Conservation (phyloP, 2,329 filamentous ascomycete genomes). For the Claviceps paspali region DNA sequence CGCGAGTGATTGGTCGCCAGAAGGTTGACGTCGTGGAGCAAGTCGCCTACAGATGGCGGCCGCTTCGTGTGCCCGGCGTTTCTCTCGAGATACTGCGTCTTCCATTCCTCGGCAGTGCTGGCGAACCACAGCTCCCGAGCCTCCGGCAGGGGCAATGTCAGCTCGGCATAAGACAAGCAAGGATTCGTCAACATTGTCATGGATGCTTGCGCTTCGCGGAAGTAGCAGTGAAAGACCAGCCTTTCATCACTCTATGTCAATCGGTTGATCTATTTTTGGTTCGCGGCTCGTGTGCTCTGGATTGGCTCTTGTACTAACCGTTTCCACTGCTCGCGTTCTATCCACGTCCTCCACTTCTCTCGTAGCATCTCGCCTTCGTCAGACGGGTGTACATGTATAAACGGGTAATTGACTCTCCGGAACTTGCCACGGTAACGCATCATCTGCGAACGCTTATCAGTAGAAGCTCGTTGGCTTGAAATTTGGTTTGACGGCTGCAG, state of each 20-base stretch:
- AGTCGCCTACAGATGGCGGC: conserved; percentile 37
- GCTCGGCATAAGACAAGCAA: conserved; percentile 52
- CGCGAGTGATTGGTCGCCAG: conserved; percentile 31
- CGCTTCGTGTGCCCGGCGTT: conserved; percentile 22
- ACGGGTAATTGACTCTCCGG: conserved; percentile 36
- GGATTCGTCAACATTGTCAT: conserved; percentile 51
- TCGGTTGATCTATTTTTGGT: background rate
- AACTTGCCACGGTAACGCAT: conserved; percentile 44
- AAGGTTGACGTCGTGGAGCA: conserved; percentile 40
- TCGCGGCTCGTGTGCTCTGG: background rate
- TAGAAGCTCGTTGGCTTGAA: background rate
- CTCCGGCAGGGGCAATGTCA: conserved; percentile 50
- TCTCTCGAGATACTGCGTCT: conserved; percentile 36
- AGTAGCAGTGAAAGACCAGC: conserved; percentile 48
- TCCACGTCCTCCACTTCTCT: conserved; percentile 51
- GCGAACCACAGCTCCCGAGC: conserved; percentile 51
- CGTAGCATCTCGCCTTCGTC: conserved; percentile 44
- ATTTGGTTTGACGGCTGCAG: no score
- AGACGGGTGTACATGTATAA: conserved; percentile 31
- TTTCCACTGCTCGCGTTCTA: conserved; percentile 50
- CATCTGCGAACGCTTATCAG: conserved; percentile 23
- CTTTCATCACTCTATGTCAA: conserved; percentile 14
- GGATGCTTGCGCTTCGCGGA: conserved; percentile 51
- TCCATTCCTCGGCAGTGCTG: conserved; percentile 48
- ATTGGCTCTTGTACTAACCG: conserved; percentile 22